Conservation (phyloP, 2,329 filamentous ascomycete species). For the Seiridium cupressi region DNA sequence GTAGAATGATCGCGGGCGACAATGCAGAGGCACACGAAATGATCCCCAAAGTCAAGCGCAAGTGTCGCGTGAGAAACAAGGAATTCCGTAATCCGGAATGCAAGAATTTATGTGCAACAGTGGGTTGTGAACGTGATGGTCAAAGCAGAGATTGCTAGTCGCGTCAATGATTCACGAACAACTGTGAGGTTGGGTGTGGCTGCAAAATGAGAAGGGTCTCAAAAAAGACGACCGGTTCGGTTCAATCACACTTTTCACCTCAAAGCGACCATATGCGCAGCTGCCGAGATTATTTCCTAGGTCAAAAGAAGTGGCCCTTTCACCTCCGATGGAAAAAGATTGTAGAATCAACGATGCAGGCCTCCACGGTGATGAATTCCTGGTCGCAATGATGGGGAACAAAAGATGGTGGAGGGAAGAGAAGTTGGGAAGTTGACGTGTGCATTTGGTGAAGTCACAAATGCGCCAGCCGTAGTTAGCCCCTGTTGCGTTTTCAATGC, state of each 20-base stretch:
- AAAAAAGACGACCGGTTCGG: neutral
- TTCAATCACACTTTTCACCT: neutral
- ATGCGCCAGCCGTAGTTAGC: no score
- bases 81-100: neutral
- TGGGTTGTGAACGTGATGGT: neutral
- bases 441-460: no score
- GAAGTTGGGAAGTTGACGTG: no score
- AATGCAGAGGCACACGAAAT: slow-evolving; percentile 3
- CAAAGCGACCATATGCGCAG: neutral
- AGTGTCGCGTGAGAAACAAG: neutral
- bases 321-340: neutral
- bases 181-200: neutral
- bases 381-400: neutral
- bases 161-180: neutral
- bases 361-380: neutral
- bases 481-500: no score
- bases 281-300: neutral
- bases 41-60: neutral
- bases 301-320: neutral
- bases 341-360: neutral
- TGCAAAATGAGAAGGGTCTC: slow-evolving; percentile 1
- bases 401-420: neutral
- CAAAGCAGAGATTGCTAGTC: neutral
- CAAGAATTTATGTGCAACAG: neutral
- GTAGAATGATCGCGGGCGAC: neutral